These are phyloP conservation scores for Collybiopsis confluens DNA, from an alignment of 768 basidiomycete species.

Conservation along the genomic window DNA sequence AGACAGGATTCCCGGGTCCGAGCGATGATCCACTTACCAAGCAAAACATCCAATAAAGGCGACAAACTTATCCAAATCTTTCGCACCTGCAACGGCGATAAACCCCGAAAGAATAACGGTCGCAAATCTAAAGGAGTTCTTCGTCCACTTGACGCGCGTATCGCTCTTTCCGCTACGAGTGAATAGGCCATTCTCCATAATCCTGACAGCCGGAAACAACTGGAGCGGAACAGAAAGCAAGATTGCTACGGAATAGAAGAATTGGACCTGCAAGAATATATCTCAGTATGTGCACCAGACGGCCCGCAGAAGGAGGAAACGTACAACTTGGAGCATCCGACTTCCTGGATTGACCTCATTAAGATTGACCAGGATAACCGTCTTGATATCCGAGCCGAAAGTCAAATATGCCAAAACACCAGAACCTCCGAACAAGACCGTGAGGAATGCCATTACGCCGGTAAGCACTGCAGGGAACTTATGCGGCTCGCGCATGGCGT, in stretches of 20 bases:
- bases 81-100: slow-evolving; percentile 78
- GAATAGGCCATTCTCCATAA: slow-evolving; percentile 95
- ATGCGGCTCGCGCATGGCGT: slow-evolving; percentile 92
- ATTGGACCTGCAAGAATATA: slow-evolving; percentile 52
- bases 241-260: slow-evolving; percentile 90
- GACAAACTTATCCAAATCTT: slow-evolving; percentile 94
- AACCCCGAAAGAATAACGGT: slow-evolving; percentile 78
- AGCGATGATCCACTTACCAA: slow-evolving; percentile 54
- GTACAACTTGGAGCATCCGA: slow-evolving; percentile 83
- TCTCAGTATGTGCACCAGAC: neutral
- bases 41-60: slow-evolving; percentile 91
- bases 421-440: slow-evolving; percentile 83
- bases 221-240: slow-evolving; percentile 89
- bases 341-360: slow-evolving; percentile 52
- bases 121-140: slow-evolving; percentile 83
- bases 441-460: slow-evolving; percentile 86
- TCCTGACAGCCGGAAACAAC: slow-evolving; percentile 96
- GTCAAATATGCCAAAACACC: slow-evolving; percentile 85
- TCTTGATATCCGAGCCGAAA: slow-evolving; percentile 83
- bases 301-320: slow-evolving; percentile 29
- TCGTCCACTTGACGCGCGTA: slow-evolving; percentile 87
- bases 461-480: slow-evolving; percentile 88
- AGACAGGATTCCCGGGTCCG: neutral
- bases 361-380: slow-evolving; percentile 93
- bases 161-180: slow-evolving; percentile 81